These are phyloP conservation scores for Pleurotus giganteus DNA, from an alignment of 768 basidiomycete species.

Conservation along the genomic window DNA sequence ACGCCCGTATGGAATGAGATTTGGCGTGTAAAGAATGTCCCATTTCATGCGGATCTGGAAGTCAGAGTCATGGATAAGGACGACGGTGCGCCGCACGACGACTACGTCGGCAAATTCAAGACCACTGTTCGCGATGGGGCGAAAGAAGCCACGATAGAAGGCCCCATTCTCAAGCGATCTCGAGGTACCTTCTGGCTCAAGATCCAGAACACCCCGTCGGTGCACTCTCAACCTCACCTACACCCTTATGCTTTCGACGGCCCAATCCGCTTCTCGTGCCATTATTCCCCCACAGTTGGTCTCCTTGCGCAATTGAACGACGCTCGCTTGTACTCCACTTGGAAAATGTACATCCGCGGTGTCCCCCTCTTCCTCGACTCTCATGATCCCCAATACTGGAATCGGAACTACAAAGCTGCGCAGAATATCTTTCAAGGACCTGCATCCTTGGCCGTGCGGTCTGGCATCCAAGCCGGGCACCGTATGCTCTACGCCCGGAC, in stretches of 20 bases:
- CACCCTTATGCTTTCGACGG: slow-evolving; percentile 70
- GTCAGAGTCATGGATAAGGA: slow-evolving; percentile 75
- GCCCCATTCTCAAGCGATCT: slow-evolving; percentile 42
- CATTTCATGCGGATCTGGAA: slow-evolving; percentile 51
- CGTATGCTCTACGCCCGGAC: slow-evolving; percentile 71
- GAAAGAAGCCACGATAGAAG: slow-evolving; percentile 64
- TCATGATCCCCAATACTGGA: slow-evolving; percentile 59
- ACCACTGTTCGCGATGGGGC: slow-evolving; percentile 52
- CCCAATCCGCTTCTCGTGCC: slow-evolving; percentile 67
- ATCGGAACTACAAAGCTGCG: slow-evolving; percentile 62
- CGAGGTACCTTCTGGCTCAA: slow-evolving; percentile 71
- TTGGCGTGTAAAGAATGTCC: slow-evolving; percentile 75
- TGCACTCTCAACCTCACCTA: slow-evolving; percentile 31
- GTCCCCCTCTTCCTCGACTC: slow-evolving; percentile 60
- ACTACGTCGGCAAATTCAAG: slow-evolving; percentile 63
- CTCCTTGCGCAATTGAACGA: slow-evolving; percentile 59
- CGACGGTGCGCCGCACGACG: slow-evolving; percentile 52
- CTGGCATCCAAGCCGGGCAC: slow-evolving; percentile 71
- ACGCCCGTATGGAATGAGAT: slow-evolving; percentile 74
- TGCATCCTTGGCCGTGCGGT: slow-evolving; percentile 59
- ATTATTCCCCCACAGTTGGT: slow-evolving; percentile 71
- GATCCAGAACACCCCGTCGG: slow-evolving; percentile 55
- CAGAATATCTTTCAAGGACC: slow-evolving; percentile 70
- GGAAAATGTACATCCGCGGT: slow-evolving; percentile 71
- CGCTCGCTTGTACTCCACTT: slow-evolving; percentile 70